Evolutionary conservation across 2,329 filamentous ascomycete species (phyloP).

Genomic region (Neofusicoccum sp.): DNA sequence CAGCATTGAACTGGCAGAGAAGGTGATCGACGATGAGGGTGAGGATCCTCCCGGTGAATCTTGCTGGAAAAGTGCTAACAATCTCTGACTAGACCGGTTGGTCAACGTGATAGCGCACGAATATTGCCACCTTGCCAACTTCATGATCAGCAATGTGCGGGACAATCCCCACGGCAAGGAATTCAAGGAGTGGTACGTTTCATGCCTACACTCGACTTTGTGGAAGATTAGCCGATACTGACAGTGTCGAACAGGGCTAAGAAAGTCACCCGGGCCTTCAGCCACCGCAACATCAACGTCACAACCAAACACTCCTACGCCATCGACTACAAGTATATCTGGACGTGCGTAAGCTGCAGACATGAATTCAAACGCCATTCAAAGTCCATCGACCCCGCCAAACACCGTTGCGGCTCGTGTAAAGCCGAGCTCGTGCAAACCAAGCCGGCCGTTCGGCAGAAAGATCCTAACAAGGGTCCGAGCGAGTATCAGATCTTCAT

Average conservation of each 20-base stretch:
- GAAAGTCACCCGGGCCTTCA: constrained; percentile 47
- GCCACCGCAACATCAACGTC: constrained; percentile 68
- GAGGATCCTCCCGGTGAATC: neutral
- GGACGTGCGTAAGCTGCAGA: constrained; percentile 69
- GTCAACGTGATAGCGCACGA: constrained; percentile 94
- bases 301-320: constrained; percentile 88
- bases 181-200: constrained; percentile 69
- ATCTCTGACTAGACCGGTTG: constrained; percentile 56
- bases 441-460: constrained; percentile 56
- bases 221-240: constrained; percentile 16
- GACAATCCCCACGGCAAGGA: constrained; percentile 78
- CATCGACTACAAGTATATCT: constrained; percentile 90
- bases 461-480: constrained; percentile 27
- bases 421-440: constrained; percentile 68
- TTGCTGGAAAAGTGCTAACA: neutral
- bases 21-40: constrained; percentile 70
- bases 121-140: constrained; percentile 91
- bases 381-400: constrained; percentile 72
- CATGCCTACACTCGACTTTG: constrained; percentile 23
- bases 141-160: constrained; percentile 75
- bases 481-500: constrained; percentile 60
- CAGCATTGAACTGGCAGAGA: constrained; percentile 82
- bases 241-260: constrained; percentile 42
- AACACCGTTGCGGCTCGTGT: constrained; percentile 76
- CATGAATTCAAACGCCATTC: constrained; percentile 79